A percentile compares a stretch with the other conserved stretches of the same genome.
These are phyloP conservation scores for Podospora conica DNA, from an alignment of 495 filamentous ascomycete genomes.

Conservation along the genomic window DNA sequence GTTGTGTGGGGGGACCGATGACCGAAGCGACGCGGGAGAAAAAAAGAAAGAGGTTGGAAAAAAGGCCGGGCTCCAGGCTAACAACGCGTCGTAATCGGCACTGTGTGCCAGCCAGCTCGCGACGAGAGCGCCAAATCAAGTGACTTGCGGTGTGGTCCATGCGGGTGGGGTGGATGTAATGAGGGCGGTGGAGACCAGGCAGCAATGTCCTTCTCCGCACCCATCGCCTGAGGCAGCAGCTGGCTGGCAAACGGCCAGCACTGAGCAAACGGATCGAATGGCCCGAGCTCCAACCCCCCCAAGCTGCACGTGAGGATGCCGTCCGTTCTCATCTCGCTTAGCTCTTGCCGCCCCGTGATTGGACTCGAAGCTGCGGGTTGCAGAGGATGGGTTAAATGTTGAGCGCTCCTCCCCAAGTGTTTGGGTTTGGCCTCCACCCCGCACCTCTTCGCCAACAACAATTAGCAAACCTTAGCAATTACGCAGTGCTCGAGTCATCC, in stretches of 20 bases:
- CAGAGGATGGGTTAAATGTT: slow-evolving; percentile 22
- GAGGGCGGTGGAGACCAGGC: background rate
- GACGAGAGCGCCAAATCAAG: slow-evolving; percentile 30
- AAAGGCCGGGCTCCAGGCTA: slow-evolving; percentile 9
- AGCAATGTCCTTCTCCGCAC: background rate
- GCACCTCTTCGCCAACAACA: slow-evolving; percentile 10
- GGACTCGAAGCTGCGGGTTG: background rate
- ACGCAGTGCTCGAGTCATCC: slow-evolving; percentile 18
- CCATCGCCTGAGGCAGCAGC: background rate
- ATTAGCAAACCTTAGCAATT: slow-evolving; percentile 36
- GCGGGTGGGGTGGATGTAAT: background rate
- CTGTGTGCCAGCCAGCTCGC: slow-evolving; percentile 21
- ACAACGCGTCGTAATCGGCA: slow-evolving; percentile 25
- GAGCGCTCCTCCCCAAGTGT: slow-evolving; percentile 14
- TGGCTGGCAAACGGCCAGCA: background rate
- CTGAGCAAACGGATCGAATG: background rate
- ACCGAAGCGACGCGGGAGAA: background rate
- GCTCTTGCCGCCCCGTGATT: background rate
- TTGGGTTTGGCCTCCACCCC: slow-evolving; percentile 11
- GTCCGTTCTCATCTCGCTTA: background rate
- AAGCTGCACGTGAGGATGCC: background rate
- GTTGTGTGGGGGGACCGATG: background rate
- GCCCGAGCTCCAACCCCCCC: background rate
- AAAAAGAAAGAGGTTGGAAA: slow-evolving; percentile 16
- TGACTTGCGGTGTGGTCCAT: slow-evolving; percentile 13